Base-by-base conservation (phyloP, 2,329 filamentous ascomycete species). In the Penicillium sp. region DNA sequence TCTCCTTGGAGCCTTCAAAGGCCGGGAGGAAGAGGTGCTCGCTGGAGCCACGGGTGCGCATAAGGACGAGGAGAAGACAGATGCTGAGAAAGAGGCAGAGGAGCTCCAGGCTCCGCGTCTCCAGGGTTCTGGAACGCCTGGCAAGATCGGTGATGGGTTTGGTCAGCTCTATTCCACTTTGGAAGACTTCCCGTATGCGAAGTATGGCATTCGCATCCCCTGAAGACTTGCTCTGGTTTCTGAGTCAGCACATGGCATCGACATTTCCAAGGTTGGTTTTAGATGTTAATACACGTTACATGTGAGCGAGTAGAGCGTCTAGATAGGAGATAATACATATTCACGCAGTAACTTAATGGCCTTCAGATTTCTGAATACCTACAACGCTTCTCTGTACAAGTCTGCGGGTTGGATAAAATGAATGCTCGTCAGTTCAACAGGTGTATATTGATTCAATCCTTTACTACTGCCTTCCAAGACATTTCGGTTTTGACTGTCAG, bases 41-140 rank as follows among this genome's bases (percentile, higher is more conserved):
- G 91, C 93, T 0, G 93, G 90, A 0, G 72, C 82, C 59, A 89
- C 85, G 22, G 87, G 86, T 1, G 82, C 85, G 70, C 84, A 81
- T 54, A 79, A 78, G 55, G 78, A 79, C 48, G 69, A 70, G 39
- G 76, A 77, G 64, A 73, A 63, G 61, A 60, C 63, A 6, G 63
- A 59, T 48, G 59, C 62, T 5, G 68, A 68, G 52, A 67, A 64
- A 54, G 71, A 69, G 51, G 69, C 66, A 33, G 66, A 71, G 50
- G 66, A 65, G 28, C 58, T 67, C 12, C 69, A 71, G 45, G 62
- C 65, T 24, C 58, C 53, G 48, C 60, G 69, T 38, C 57, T 69
- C n/a, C 64, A 69, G 52, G 67, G 67, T 50, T 69, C 68, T 3
- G 78, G 78, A 0, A 65, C 65, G 42, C 73, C 75, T 3, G 80